These are phyloP conservation scores for Fusarium sp. DNA, from an alignment of 2,329 filamentous ascomycete genomes.

Conservation along the genomic window DNA sequence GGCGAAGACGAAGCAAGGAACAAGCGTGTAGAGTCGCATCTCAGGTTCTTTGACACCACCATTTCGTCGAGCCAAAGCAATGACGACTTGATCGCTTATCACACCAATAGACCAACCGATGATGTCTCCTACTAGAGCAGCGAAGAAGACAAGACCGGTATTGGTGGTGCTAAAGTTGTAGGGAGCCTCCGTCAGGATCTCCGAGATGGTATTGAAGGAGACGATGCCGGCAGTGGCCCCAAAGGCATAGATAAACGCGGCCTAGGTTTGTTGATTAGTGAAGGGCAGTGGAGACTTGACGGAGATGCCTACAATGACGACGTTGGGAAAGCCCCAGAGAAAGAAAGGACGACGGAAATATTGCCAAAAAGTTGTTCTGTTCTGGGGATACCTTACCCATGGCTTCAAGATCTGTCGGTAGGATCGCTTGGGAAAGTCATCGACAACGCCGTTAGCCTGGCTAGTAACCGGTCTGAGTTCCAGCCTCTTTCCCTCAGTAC, in stretches of 20 bases:
- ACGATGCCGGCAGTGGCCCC: neutral
- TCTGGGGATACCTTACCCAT: neutral
- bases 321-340: neutral
- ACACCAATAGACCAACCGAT: neutral
- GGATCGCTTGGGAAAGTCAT: neutral
- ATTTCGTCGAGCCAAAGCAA: neutral
- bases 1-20: neutral
- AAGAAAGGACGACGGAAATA: neutral
- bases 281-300: fast-evolving
- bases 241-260: neutral
- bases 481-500: fast-evolving
- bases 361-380: neutral
- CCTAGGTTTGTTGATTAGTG: neutral
- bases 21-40: neutral
- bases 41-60: neutral
- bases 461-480: neutral
- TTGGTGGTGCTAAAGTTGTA: neutral
- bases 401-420: neutral
- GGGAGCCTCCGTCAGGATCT: neutral
- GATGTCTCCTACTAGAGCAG: neutral
- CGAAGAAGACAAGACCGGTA: fast-evolving
- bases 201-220: neutral
- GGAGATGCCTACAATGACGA: neutral
- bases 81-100: neutral
- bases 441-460: fast-evolving